Percentiles rank a stretch among this genome's conserved stretches.
Conservation (phyloP, 257 asterid genomes). For the Solanum virginianum region DNA sequence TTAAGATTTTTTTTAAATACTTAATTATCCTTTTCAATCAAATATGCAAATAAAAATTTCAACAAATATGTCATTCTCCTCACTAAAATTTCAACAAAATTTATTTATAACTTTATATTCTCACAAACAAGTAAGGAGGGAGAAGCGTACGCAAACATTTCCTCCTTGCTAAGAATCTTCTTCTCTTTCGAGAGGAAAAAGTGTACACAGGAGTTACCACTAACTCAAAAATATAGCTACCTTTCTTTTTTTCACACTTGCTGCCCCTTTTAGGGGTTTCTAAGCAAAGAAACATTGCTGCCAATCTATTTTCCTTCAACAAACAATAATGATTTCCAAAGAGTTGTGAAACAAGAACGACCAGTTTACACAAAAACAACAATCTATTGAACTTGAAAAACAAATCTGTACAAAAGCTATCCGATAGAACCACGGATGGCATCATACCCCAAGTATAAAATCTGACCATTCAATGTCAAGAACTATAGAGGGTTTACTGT, state of each 20-base stretch:
- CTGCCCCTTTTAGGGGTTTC: neutral
- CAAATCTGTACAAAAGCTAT: neutral
- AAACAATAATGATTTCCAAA: neutral
- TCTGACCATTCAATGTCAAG: neutral
- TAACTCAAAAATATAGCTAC: no score
- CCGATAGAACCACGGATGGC: neutral
- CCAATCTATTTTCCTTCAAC: neutral
- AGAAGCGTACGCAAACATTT: no score
- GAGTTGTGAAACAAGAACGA: neutral
- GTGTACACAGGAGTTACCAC: no score
- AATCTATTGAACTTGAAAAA: neutral
- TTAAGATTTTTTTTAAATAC: no score
- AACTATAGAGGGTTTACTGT: neutral
- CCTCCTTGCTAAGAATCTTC: neutral
- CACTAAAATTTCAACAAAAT: no score
- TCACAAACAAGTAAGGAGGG: no score
- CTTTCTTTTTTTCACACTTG: neutral
- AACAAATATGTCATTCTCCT: no score
- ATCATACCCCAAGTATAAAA: neutral
- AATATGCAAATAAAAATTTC: no score
- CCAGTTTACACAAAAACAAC: neutral
- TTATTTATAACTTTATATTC: no score
- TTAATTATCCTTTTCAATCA: no score
- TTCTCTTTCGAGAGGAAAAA: neutral
- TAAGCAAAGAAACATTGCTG: neutral